phyloP scores from a whole-genome alignment of 208 protist genomes.

The Giardia muris region DNA sequence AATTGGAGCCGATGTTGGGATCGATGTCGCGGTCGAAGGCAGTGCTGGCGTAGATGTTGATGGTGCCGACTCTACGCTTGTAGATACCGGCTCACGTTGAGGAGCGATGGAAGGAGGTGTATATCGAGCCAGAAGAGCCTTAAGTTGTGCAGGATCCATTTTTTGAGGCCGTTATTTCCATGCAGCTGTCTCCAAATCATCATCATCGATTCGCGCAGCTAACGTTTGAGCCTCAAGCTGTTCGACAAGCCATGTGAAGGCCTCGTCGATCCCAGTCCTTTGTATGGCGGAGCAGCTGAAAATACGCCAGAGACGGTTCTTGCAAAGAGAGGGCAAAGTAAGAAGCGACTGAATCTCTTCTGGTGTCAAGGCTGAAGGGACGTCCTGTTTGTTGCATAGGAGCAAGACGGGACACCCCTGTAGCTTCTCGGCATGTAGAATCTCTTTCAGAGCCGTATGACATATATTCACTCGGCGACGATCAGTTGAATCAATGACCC shows the following conservation, averaged over 20 bases:
- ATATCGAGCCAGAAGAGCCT: too few species aligned
- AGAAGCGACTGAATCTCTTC: background rate
- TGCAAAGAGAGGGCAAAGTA: background rate
- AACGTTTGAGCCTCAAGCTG: background rate
- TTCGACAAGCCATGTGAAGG: background rate
- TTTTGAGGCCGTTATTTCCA: too few species aligned
- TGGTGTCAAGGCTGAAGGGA: background rate
- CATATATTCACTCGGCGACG: conserved; percentile 60
- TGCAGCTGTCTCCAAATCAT: background rate
- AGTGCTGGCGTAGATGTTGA: too few species aligned
- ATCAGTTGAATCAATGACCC: conserved; percentile 72
- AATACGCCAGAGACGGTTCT: background rate
- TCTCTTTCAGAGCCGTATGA: conserved; percentile 66
- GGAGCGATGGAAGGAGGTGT: too few species aligned
- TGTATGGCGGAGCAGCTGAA: background rate
- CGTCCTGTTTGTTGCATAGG: conserved; percentile 96
- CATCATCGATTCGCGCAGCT: background rate
- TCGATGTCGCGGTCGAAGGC: too few species aligned
- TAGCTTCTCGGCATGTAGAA: conserved; percentile 74
- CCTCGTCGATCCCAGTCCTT: background rate
- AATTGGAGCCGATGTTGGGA: too few species aligned
- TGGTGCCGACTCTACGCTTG: too few species aligned
- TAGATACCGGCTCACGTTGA: too few species aligned
- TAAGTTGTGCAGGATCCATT: too few species aligned
- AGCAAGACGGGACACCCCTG: conserved; percentile 87